These are phyloP conservation scores for Cylindrodendrum hubeiense DNA, from an alignment of 2,329 filamentous ascomycete genomes.

Conservation along the genomic window DNA sequence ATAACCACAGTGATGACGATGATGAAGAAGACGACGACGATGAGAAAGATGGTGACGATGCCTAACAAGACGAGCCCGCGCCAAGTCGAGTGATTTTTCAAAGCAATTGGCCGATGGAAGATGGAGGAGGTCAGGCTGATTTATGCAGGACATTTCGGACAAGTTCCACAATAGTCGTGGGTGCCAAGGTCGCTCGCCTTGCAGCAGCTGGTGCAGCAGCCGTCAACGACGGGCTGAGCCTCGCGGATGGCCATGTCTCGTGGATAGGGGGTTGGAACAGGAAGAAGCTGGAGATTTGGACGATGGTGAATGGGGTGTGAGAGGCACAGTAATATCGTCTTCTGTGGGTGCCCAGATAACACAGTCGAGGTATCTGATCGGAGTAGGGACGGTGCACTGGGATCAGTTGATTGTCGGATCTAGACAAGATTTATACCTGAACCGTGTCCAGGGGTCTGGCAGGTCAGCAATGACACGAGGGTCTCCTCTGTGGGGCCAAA, in stretches of 20 bases:
- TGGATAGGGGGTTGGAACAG: background rate
- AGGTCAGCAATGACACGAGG: constrained; percentile 33
- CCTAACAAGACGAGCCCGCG: constrained; percentile 17
- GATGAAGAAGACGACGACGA: background rate
- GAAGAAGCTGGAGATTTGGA: background rate
- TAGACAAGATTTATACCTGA: constrained; percentile 40
- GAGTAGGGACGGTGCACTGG: background rate
- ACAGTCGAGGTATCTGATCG: background rate
- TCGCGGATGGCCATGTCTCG: constrained; percentile 37
- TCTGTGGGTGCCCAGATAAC: background rate
- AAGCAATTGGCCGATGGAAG: background rate
- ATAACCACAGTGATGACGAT: background rate
- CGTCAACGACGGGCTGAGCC: constrained; percentile 33
- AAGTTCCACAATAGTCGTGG: constrained; percentile 50
- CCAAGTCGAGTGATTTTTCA: background rate
- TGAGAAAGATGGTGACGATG: background rate
- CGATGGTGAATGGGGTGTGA: background rate
- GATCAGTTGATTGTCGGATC: constrained; percentile 1
- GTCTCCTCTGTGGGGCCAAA: constrained; percentile 31
- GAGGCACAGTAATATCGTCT: background rate
- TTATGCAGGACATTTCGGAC: constrained; percentile 43
- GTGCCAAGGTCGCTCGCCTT: constrained; percentile 49
- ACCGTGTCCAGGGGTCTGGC: constrained; percentile 26
- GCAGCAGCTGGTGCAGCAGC: constrained; percentile 47
- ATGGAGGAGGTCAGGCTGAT: background rate